A percentile compares a stretch with the other conserved stretches of the same genome.
phyloP scores from a whole-genome alignment of 345 rosid genomes.

The Turnera subulata region DNA sequence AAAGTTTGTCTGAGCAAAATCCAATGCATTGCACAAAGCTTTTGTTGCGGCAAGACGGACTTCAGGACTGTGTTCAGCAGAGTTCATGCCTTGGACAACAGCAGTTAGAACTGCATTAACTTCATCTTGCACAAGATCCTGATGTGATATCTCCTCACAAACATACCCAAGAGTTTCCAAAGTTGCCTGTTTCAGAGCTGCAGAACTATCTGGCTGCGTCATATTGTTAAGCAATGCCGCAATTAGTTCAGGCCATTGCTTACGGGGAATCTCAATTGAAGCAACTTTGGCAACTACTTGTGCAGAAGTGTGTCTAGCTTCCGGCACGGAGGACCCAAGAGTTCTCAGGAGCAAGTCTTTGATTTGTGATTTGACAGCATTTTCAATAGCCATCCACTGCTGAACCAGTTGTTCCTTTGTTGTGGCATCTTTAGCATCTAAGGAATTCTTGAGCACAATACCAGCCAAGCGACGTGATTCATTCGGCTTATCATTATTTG shows the following conservation, averaged over 20 bases:
- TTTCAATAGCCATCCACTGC: conserved; percentile 67
- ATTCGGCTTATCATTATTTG: conserved; percentile 66
- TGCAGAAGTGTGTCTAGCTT: conserved; percentile 84
- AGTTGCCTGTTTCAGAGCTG: conserved; percentile 78
- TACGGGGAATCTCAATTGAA: conserved; percentile 81
- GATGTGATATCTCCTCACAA: conserved; percentile 84
- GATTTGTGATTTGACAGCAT: conserved; percentile 67
- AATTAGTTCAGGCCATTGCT: conserved; percentile 90
- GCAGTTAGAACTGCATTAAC: conserved; percentile 92
- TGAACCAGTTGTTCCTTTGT: conserved; percentile 66
- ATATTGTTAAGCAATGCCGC: conserved; percentile 63
- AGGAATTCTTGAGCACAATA: conserved; percentile 83
- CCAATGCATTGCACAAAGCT: conserved; percentile 79
- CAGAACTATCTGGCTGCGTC: conserved; percentile 58
- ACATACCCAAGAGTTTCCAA: conserved; percentile 86
- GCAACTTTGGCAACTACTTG: conserved; percentile 95
- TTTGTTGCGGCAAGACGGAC: conserved; percentile 85
- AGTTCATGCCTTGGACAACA: conserved; percentile 96
- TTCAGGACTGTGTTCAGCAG: conserved; percentile 60
- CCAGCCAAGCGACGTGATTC: conserved; percentile 89
- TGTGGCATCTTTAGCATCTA: conserved; percentile 73
- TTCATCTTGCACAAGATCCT: conserved; percentile 85
- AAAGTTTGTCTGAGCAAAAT: conserved; percentile 90
- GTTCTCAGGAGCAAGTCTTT: conserved; percentile 68
- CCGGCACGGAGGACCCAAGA: conserved; percentile 55